These are phyloP conservation scores for Mortierella sp. DNA, from an alignment of 371 early-diverging fungal species.

Conservation along the genomic window DNA sequence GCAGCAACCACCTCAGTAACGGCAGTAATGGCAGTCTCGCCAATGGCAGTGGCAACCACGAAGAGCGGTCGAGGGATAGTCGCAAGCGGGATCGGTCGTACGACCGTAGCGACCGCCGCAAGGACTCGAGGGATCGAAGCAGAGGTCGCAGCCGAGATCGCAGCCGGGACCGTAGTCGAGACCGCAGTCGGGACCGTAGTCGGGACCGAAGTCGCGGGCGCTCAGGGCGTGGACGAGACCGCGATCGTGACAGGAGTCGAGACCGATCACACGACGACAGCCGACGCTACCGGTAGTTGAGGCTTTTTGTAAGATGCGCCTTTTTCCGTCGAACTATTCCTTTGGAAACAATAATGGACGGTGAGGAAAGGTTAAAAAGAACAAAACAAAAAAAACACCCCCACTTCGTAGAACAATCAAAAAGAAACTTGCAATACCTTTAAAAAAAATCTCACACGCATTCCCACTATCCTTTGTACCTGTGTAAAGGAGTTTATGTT, in stretches of 20 bases:
- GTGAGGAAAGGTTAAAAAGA: not conserved
- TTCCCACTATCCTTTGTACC: not conserved
- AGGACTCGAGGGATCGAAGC: conserved; percentile 37
- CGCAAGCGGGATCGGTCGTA: conserved; percentile 48
- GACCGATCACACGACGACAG: conserved; percentile 46
- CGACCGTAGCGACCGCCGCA: conserved; percentile 37
- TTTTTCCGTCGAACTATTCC: not conserved
- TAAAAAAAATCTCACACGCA: not conserved
- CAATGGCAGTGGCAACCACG: conserved; percentile 26
- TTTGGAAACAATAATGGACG: conserved; percentile 1
- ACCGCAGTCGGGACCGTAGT: conserved; percentile 40
- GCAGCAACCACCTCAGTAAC: conserved; percentile 17
- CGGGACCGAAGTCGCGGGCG: conserved; percentile 39
- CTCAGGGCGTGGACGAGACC: conserved; percentile 27
- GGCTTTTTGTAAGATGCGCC: not conserved
- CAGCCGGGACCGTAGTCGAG: conserved; percentile 37
- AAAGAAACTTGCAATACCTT: not conserved
- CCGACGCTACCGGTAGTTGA: conserved; percentile 46
- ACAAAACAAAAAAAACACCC: not conserved
- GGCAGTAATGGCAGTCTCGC: conserved; percentile 41
- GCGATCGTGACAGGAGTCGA: conserved; percentile 41
- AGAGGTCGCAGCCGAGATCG: conserved; percentile 29
- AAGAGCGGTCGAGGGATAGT: conserved; percentile 31
- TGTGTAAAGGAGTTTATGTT: not conserved
- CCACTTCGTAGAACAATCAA: not conserved